phyloP scores from a whole-genome alignment of 2,329 filamentous ascomycete genomes.

The Ophiostoma himal-ulmi region DNA sequence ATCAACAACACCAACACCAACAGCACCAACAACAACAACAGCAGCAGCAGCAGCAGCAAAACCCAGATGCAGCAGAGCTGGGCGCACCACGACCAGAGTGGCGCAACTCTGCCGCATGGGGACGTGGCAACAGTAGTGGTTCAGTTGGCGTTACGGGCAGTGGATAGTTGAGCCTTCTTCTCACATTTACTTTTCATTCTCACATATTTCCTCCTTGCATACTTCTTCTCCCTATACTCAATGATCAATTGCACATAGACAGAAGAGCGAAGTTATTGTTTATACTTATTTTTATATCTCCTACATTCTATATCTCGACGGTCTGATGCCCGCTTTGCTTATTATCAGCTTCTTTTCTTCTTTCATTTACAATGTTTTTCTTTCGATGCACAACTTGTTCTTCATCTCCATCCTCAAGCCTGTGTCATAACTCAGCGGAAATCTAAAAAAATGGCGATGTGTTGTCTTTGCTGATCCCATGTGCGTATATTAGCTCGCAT shows the following conservation, averaged over 20 bases:
- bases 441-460: too few relatives aligned
- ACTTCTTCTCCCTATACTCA: neutral
- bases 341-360: neutral
- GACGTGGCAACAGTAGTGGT: slow-evolving; percentile 44
- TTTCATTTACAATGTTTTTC: neutral
- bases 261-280: neutral
- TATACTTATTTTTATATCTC: neutral
- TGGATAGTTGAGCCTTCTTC: slow-evolving; percentile 29
- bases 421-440: too few relatives aligned
- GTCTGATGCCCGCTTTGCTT: slow-evolving; percentile 4
- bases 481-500: too few relatives aligned
- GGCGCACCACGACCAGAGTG: slow-evolving; percentile 46
- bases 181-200: neutral
- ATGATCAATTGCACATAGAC: neutral
- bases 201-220: neutral
- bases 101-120: slow-evolving; percentile 55
- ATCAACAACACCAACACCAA: slow-evolving; percentile 23
- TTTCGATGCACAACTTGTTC: neutral
- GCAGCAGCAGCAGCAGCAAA: neutral
- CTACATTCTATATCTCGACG: neutral
- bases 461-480: too few relatives aligned
- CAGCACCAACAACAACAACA: neutral
- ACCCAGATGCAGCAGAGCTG: neutral
- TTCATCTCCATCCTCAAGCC: neutral
- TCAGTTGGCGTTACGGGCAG: slow-evolving; percentile 46